A percentile compares a stretch with the other conserved stretches of the same genome.
These are phyloP conservation scores for Phytophthora agathidicida DNA, from an alignment of 352 stramenopile species.

Conservation along the genomic window DNA sequence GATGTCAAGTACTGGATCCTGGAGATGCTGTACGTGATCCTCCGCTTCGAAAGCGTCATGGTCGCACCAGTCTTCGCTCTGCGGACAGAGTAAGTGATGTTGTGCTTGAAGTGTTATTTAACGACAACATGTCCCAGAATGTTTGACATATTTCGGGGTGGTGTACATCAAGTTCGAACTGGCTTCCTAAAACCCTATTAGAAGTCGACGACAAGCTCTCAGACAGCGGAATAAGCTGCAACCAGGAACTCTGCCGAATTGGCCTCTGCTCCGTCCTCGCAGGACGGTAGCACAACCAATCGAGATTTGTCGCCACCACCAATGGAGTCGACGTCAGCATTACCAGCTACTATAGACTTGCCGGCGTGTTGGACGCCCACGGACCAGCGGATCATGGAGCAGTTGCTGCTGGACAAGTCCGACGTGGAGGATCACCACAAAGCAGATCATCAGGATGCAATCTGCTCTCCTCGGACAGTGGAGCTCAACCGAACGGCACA, in stretches of 20 bases:
- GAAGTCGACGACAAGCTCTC: too few species aligned
- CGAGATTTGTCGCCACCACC: background rate
- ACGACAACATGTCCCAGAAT: background rate
- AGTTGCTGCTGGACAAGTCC: constrained; percentile 45
- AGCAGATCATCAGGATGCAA: constrained; percentile 4
- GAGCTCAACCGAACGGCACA: constrained; percentile 12
- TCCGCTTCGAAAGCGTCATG: constrained; percentile 52
- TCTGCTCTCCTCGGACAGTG: constrained; percentile 11
- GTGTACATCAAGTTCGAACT: constrained; percentile 6
- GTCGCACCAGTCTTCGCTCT: constrained; percentile 37
- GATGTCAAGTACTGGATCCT: constrained; percentile 49
- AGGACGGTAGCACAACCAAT: too few species aligned
- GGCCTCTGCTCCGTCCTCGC: too few species aligned
- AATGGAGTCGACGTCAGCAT: constrained; percentile 9
- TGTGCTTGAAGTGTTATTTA: background rate
- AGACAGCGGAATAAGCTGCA: background rate
- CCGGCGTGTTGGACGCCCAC: constrained; percentile 47
- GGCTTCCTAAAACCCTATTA: too few species aligned
- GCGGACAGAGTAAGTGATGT: background rate
- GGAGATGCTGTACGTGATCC: constrained; percentile 51
- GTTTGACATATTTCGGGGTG: background rate
- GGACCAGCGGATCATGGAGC: constrained; percentile 67
- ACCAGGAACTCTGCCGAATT: background rate
- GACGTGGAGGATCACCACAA: constrained; percentile 16
- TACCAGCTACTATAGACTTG: constrained; percentile 12